A percentile compares a stretch with the other conserved stretches of the same genome.
Conservation (phyloP, 176 grass and related monocot genomes). For the Cymbopogon citratus region DNA sequence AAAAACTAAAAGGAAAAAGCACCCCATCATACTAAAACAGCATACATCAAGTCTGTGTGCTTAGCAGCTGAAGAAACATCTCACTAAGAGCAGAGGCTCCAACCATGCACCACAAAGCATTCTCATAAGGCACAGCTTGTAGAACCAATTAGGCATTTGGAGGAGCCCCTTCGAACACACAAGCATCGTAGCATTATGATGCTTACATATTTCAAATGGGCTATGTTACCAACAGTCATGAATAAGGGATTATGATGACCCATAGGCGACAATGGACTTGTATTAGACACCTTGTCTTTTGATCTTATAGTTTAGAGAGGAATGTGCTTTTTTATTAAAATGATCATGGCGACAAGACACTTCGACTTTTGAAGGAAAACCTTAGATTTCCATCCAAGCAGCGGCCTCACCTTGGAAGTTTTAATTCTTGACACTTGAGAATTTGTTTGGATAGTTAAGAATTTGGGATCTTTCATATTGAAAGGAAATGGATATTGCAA, state of each 20-base stretch:
- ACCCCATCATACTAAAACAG: not conserved
- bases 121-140: not conserved
- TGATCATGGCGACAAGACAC: not conserved
- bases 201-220: not conserved
- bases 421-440: not conserved
- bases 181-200: not conserved
- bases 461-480: not conserved
- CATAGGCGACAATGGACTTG: not conserved
- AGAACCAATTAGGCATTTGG: not conserved
- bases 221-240: not conserved
- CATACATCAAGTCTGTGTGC: not conserved
- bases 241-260: not conserved
- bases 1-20: not conserved
- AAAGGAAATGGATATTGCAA: not conserved
- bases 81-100: not conserved
- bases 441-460: not conserved
- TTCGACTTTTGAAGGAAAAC: not conserved
- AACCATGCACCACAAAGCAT: not conserved
- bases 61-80: not conserved
- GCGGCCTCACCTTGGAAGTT: not conserved
- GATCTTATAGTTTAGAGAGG: not conserved
- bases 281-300: not conserved
- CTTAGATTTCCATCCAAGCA: not conserved
- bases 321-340: not conserved
- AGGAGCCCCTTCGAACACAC: not conserved